Evolutionary conservation across 2,329 filamentous ascomycete genomes (phyloP), one percentile per base, ranked within the genome.

Genomic region (Claviceps sp.): DNA sequence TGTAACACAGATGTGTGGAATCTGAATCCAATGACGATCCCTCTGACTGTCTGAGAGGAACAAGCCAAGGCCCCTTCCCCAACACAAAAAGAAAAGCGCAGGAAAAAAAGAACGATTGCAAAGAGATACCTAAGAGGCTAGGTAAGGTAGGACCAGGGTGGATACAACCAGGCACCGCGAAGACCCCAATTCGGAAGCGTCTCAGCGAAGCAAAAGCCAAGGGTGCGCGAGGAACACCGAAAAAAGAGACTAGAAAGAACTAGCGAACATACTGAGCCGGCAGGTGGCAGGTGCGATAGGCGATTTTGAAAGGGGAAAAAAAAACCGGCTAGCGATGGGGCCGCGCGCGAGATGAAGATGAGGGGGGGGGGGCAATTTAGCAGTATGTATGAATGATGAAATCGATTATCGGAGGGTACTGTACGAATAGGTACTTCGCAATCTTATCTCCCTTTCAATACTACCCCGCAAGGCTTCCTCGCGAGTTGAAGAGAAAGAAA

Each of bases 361-460:
- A 38, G 14, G 38, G n/a, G 13, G 45, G 14, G 38, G n/a, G 13
- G 45, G 3, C 29, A 34, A 34, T 34, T 34, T 11, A 34, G 29
- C 29, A 34, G 29, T 26, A 8, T 26, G 26, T 34, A 8, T 29
- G 29, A 9, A 8, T 29, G 29, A 9, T 34, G 29, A 34, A 9
- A 34, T 34, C n/a, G n/a, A n/a, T n/a, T n/a, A n/a, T n/a, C 29
- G 50, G 6, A 6, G 4, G 22, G 40, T 46, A 17, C n/a, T n/a
- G n/a, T n/a, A n/a, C n/a, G n/a, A n/a, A n/a, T n/a, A 20, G 20
- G 20, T 20, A 20, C 20, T 20, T 2, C 20, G 20, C n/a, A n/a
- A n/a, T n/a, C n/a, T n/a, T 20, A 20, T 48, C 51, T 50, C 51
- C 51, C 51, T 53, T 47, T 23, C 43, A 50, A 51, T 50, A 47